These are phyloP conservation scores for Rosa multiflora DNA, from an alignment of 306 rosid species.

Conservation along the genomic window DNA sequence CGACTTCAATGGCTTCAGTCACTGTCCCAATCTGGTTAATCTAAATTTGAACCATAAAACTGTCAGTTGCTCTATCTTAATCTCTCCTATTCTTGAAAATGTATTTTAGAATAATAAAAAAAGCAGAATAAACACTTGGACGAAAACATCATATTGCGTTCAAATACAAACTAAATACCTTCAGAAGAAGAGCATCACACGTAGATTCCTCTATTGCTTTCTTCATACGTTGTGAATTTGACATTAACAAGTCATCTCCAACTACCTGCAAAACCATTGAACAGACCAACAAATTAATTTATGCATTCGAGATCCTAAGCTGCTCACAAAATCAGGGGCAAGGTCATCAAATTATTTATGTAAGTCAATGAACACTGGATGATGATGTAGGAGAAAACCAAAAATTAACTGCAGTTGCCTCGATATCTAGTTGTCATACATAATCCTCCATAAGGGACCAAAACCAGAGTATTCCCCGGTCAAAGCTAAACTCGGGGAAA, in stretches of 20 bases:
- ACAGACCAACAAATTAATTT: slow-evolving; percentile 21
- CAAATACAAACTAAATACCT: slow-evolving; percentile 50
- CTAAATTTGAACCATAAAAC: slow-evolving; percentile 40
- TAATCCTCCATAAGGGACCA: slow-evolving; percentile 12
- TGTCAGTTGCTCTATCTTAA: not conserved
- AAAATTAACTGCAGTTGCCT: not conserved
- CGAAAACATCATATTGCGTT: not conserved
- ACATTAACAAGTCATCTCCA: slow-evolving; percentile 85
- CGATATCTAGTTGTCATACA: not conserved
- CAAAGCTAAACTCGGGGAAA: slow-evolving; percentile 18
- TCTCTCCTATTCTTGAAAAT: not conserved
- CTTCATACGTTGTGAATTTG: slow-evolving; percentile 79
- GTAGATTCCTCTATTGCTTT: slow-evolving; percentile 72
- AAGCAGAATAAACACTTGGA: slow-evolving; percentile 2
- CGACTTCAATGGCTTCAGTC: slow-evolving; percentile 85
- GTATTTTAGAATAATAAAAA: not conserved
- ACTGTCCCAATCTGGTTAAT: slow-evolving; percentile 93
- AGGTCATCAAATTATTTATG: not conserved
- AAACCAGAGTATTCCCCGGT: slow-evolving; percentile 8
- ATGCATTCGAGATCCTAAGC: not conserved
- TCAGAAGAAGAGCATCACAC: slow-evolving; percentile 83
- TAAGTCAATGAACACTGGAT: not conserved
- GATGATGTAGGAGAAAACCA: not conserved
- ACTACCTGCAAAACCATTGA: slow-evolving; percentile 67
- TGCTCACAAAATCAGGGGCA: slow-evolving; percentile 11